A percentile compares a stretch with the other conserved stretches of the same genome.
Conservation (phyloP, 352 stramenopile species). For the Pythium rhizo-oryzae region DNA sequence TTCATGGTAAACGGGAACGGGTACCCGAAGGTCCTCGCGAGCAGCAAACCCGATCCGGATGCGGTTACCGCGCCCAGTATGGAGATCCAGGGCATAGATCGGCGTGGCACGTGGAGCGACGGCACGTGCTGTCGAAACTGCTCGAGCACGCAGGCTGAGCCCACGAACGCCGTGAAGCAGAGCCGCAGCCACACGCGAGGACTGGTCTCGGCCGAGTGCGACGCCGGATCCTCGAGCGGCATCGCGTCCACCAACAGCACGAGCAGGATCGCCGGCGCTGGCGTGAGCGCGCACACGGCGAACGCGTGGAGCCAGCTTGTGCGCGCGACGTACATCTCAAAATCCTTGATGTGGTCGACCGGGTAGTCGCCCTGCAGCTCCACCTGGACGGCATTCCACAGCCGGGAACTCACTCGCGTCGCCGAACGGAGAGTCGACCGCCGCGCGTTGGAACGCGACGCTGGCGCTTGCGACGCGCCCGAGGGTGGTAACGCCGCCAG, state of each 20-base stretch:
- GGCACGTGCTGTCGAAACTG: constrained; percentile 30
- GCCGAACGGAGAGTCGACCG: not conserved
- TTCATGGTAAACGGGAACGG: constrained; percentile 37
- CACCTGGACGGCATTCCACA: constrained; percentile 31
- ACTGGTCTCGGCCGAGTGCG: constrained; percentile 9
- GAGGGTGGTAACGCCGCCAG: no score
- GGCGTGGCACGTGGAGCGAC: constrained; percentile 8
- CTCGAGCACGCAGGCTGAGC: constrained; percentile 25
- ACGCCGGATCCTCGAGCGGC: constrained; percentile 25
- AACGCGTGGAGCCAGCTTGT: constrained; percentile 7
- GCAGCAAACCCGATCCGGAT: constrained; percentile 1
- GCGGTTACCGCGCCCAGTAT: constrained; percentile 21
- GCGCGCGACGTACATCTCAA: constrained; percentile 18
- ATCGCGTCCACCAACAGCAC: constrained; percentile 11
- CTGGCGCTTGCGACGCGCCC: no score
- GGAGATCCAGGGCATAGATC: constrained; percentile 13
- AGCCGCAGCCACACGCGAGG: constrained; percentile 29
- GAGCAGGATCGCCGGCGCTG: constrained; percentile 22
- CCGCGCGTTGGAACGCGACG: no score
- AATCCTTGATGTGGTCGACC: constrained; percentile 23
- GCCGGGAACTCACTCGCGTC: not conserved
- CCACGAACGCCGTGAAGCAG: constrained; percentile 24
- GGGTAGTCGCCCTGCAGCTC: constrained; percentile 36
- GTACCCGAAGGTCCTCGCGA: constrained; percentile 28
- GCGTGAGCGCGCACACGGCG: constrained; percentile 12